Conservation (phyloP, 2,329 filamentous ascomycete species). For the Sporothrix brasiliensis region DNA sequence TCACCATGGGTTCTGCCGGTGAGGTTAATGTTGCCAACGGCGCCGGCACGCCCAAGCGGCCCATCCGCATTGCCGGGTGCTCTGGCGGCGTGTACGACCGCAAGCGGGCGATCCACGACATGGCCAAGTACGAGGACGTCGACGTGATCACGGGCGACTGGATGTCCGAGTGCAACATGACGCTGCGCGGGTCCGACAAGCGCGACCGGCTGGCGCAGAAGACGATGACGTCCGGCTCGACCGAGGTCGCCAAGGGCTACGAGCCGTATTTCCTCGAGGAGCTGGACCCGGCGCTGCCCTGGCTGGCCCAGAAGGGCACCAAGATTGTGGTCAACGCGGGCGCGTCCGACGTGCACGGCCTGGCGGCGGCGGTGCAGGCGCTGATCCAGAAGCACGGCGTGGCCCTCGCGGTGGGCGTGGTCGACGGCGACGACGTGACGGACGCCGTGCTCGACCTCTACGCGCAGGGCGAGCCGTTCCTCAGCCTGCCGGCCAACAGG, state of each 20-base stretch:
- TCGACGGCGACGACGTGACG: constrained; percentile 42
- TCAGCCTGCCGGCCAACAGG: constrained; percentile 33
- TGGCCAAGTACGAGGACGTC: constrained; percentile 43
- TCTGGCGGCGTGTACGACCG: constrained; percentile 48
- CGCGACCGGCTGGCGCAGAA: constrained; percentile 36
- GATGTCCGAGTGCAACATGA: constrained; percentile 45
- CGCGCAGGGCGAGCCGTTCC: constrained; percentile 35
- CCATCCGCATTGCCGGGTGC: constrained; percentile 41
- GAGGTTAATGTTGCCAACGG: constrained; percentile 28
- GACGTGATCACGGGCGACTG: constrained; percentile 43
- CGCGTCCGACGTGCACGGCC: constrained; percentile 39
- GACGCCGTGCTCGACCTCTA: constrained; percentile 33
- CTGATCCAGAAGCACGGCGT: constrained; percentile 37
- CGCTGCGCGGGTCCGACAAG: constrained; percentile 41
- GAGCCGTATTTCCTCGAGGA: constrained; percentile 43
- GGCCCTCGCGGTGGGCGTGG: constrained; percentile 41
- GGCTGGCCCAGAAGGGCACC: constrained; percentile 39
- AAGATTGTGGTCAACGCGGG: constrained; percentile 44
- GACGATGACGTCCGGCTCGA: constrained; percentile 36
- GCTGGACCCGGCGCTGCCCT: constrained; percentile 40
- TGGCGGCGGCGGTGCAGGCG: constrained; percentile 33
- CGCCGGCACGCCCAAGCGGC: constrained; percentile 35
- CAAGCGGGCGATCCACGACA: constrained; percentile 45
- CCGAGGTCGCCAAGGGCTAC: constrained; percentile 44
- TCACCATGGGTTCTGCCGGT: constrained; percentile 31